A percentile compares a stretch with the other conserved stretches of the same genome.
Conservation (phyloP, 2,329 filamentous ascomycete genomes). For the Diaporthe sp. region DNA sequence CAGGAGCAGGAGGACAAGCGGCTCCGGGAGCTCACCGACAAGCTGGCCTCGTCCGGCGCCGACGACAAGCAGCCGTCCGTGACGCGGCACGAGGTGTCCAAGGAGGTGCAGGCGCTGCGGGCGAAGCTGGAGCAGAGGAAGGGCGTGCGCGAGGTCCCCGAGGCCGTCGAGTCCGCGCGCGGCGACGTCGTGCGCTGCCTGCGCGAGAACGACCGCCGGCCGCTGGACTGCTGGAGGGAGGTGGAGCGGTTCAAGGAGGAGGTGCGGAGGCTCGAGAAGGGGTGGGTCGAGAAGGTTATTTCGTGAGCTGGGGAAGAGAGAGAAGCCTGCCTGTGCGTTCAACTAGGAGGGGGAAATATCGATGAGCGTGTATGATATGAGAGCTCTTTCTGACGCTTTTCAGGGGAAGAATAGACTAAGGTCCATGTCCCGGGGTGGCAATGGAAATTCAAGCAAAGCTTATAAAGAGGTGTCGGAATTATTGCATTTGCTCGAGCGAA, state of each 20-base stretch:
- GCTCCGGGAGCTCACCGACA: conserved; percentile 77
- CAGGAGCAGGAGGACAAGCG: conserved; percentile 77
- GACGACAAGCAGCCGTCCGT: conserved; percentile 46
- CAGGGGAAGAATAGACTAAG: neutral
- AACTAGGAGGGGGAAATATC: no score
- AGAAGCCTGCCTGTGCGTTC: neutral
- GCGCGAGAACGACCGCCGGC: conserved; percentile 85
- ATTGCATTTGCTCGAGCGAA: conserved; percentile 13
- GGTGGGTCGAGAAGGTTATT: conserved; percentile 88
- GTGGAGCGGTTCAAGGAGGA: conserved; percentile 91
- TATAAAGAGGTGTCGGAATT: neutral
- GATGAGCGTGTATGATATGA: conserved; percentile 15
- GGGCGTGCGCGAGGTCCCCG: conserved; percentile 77
- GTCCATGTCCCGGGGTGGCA: neutral
- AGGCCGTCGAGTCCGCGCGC: conserved; percentile 80
- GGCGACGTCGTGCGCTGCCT: conserved; percentile 84
- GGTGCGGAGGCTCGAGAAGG: conserved; percentile 86
- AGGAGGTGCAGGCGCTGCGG: conserved; percentile 71
- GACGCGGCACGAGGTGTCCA: conserved; percentile 64
- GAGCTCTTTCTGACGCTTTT: neutral
- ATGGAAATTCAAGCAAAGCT: neutral
- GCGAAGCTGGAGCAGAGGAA: conserved; percentile 72
- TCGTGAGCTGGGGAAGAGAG: conserved; percentile 47
- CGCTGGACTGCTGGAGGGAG: conserved; percentile 94
- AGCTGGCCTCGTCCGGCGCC: conserved; percentile 59